A percentile compares a stretch with the other conserved stretches of the same genome.
Conservation (phyloP, 2,329 filamentous ascomycete species). For the Podosphaera fusca region DNA sequence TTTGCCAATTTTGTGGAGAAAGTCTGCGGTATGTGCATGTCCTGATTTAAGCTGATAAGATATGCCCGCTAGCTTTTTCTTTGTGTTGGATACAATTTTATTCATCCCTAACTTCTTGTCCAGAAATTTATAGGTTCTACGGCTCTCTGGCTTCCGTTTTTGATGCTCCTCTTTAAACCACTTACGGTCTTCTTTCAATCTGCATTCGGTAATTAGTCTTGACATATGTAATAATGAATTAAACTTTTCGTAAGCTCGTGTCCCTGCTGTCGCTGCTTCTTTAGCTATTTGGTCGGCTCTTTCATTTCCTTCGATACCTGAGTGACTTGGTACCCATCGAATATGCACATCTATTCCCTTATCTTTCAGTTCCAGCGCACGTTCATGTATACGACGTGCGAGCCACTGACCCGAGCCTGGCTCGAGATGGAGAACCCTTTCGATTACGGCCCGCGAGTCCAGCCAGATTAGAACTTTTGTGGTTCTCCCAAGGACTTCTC, state of each 20-base stretch:
- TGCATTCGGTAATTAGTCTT: not conserved
- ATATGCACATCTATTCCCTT: not conserved
- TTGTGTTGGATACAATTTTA: not conserved
- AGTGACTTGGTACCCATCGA: too few species aligned
- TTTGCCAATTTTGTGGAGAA: too few species aligned
- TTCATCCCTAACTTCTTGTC: not conserved
- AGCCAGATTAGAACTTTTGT: not conserved
- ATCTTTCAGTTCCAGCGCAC: not conserved
- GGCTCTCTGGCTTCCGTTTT: not conserved
- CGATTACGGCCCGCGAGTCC: not conserved
- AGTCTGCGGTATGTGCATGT: too few species aligned
- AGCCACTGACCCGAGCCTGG: not conserved
- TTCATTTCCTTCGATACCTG: too few species aligned
- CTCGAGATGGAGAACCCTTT: not conserved
- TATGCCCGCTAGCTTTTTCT: not conserved
- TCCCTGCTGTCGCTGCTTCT: not conserved
- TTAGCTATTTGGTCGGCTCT: too few species aligned
- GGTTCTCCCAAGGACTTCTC: not conserved
- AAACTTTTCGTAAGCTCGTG: not conserved
- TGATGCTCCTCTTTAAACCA: too few species aligned
- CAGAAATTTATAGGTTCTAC: not conserved
- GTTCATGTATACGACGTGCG: not conserved
- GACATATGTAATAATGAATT: not conserved
- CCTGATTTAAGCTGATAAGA: too few species aligned
- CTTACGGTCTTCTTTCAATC: not conserved